A percentile compares a stretch with the other conserved stretches of the same genome.
Conservation (phyloP, 805 yeast species). For the Zygosaccharomyces lentus region DNA sequence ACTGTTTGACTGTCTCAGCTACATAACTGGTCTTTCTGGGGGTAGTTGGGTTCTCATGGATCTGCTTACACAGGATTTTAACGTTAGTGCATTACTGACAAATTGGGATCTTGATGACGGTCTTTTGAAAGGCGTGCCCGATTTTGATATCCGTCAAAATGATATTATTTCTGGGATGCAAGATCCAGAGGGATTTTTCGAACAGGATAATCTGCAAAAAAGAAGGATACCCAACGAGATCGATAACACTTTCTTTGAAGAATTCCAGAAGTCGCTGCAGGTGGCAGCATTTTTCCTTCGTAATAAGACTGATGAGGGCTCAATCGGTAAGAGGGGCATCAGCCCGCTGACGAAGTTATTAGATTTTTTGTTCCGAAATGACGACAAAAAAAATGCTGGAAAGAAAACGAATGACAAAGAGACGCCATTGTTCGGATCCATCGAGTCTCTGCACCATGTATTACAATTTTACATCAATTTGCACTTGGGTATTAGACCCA, state of each 20-base stretch:
- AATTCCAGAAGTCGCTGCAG: slow-evolving; percentile 23
- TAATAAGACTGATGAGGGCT: neutral
- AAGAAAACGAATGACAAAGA: slow-evolving; percentile 7
- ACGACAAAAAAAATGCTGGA: slow-evolving; percentile 21
- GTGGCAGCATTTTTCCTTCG: slow-evolving; percentile 10
- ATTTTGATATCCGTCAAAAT: slow-evolving; percentile 39
- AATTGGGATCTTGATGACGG: slow-evolving; percentile 45
- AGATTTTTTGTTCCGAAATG: slow-evolving; percentile 15
- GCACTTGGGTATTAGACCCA: slow-evolving; percentile 51
- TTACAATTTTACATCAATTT: slow-evolving; percentile 48
- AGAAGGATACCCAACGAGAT: neutral
- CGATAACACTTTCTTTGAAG: slow-evolving; percentile 14
- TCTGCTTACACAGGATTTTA: slow-evolving; percentile 39
- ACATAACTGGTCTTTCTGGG: slow-evolving; percentile 65
- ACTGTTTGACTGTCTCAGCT: slow-evolving; percentile 49
- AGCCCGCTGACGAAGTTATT: slow-evolving; percentile 15
- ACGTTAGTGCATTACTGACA: slow-evolving; percentile 30
- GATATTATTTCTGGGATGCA: slow-evolving; percentile 22
- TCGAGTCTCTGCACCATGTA: slow-evolving; percentile 32
- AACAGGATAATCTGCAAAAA: neutral
- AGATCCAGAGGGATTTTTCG: neutral
- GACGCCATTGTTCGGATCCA: slow-evolving; percentile 21
- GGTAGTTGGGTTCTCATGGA: slow-evolving; percentile 68
- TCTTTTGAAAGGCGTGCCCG: slow-evolving; percentile 54
- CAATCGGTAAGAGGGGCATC: slow-evolving; percentile 14